phyloP scores from a whole-genome alignment of 768 basidiomycete species.

The Serendipita sp. region DNA sequence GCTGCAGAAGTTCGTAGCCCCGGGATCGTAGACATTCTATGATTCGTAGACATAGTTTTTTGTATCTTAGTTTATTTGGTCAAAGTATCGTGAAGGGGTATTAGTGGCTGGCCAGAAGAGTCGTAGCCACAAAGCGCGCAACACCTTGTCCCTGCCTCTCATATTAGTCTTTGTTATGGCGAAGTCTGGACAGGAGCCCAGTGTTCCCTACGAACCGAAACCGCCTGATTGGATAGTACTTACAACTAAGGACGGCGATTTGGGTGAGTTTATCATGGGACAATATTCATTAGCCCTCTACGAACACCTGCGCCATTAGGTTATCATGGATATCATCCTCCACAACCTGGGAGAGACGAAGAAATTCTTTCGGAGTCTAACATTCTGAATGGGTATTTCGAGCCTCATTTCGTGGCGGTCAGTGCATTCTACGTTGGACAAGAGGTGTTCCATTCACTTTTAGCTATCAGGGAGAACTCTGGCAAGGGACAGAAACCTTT shows the following conservation, averaged over 20 bases:
- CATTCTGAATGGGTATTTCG: slow-evolving; percentile 48
- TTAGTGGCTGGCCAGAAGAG: background rate
- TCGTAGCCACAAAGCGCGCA: background rate
- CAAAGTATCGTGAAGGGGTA: too few species aligned
- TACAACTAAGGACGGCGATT: background rate
- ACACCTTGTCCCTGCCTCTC: background rate
- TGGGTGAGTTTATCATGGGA: background rate
- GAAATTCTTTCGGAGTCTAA: slow-evolving; percentile 49
- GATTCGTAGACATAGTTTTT: background rate
- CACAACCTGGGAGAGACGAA: slow-evolving; percentile 58
- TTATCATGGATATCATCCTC: slow-evolving; percentile 62
- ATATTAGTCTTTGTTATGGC: too few species aligned
- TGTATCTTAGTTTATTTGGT: background rate
- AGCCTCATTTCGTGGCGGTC: slow-evolving; percentile 42
- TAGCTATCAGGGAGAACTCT: slow-evolving; percentile 43
- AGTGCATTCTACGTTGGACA: slow-evolving; percentile 14
- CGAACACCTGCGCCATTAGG: slow-evolving; percentile 26
- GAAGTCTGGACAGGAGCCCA: background rate
- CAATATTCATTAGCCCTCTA: background rate
- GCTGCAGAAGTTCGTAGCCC: background rate
- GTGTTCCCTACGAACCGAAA: background rate
- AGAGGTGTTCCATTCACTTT: background rate
- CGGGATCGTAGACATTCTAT: background rate
- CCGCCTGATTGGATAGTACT: background rate
- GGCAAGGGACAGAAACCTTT: slow-evolving; percentile 26